Conservation (phyloP, 169 alveolate species). For the Eimeria praecox region DNA sequence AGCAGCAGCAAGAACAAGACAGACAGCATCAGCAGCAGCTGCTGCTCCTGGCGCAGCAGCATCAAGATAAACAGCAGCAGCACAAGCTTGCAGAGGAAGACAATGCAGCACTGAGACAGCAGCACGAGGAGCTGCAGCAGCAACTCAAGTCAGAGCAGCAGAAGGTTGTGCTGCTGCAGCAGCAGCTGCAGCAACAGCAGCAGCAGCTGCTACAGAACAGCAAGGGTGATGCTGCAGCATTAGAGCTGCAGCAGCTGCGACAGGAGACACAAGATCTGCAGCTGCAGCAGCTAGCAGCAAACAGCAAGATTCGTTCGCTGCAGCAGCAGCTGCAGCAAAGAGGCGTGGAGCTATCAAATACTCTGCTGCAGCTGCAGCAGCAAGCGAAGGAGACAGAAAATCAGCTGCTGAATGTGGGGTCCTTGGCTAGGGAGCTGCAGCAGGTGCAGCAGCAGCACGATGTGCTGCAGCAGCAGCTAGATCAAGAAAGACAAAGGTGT, state of each 20-base stretch:
- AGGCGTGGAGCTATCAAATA: conserved; percentile 1
- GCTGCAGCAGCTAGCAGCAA: conserved; percentile 78
- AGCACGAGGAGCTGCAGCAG: conserved; percentile 71
- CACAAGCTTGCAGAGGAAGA: conserved; percentile 3
- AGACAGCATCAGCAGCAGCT: conserved; percentile 58
- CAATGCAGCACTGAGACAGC: conserved; percentile 31
- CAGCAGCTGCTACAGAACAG: conserved; percentile 45
- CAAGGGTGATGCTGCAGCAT: conserved; percentile 27
- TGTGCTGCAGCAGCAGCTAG: conserved; percentile 59
- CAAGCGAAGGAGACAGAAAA: conserved; percentile 64
- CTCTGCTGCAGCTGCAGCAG: conserved; percentile 71
- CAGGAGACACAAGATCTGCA: conserved; percentile 69
- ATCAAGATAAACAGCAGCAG: conserved; percentile 58
- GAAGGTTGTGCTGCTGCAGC: conserved; percentile 2
- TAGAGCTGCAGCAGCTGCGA: conserved; percentile 68
- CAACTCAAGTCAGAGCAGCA: conserved; percentile 50
- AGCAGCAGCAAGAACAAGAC: conserved; percentile 23
- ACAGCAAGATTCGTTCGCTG: conserved; percentile 51
- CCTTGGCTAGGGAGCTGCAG: conserved; percentile 31
- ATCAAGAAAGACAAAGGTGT: conserved; percentile 34
- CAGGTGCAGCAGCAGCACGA: conserved; percentile 48
- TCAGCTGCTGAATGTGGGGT: conserved; percentile 35
- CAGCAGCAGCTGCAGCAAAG: conserved; percentile 74
- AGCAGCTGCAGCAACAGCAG: conserved; percentile 62
- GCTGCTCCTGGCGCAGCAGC: conserved; percentile 50